Conservation (phyloP, 2,329 filamentous ascomycete species). For the Microcyclospora tardicrescens region DNA sequence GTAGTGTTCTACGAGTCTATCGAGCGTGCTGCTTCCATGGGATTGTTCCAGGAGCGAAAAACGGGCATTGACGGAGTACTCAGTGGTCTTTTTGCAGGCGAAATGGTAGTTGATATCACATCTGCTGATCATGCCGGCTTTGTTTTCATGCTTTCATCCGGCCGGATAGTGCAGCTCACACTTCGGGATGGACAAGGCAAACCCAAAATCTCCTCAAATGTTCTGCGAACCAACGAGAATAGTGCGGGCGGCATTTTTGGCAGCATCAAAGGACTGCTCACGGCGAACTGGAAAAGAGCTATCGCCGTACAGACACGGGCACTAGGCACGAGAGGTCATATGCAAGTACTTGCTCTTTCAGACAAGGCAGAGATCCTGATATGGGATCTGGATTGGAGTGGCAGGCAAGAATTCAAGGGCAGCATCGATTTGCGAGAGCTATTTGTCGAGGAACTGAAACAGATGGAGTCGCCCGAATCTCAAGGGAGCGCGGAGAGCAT, state of each 20-base stretch:
- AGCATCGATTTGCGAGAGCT: constrained; percentile 58
- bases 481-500: constrained; percentile 20
- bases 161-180: constrained; percentile 73
- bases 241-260: constrained; percentile 59
- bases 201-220: constrained; percentile 64
- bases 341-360: constrained; percentile 70
- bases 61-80: constrained; percentile 66
- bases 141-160: constrained; percentile 70
- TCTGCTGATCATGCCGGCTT: constrained; percentile 82
- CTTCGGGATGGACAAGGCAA: constrained; percentile 79
- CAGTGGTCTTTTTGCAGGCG: constrained; percentile 60
- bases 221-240: constrained; percentile 52
- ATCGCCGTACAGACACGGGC: constrained; percentile 65
- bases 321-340: constrained; percentile 62
- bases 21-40: constrained; percentile 72
- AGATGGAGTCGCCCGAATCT: constrained; percentile 36
- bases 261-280: constrained; percentile 65
- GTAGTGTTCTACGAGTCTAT: constrained; percentile 94
- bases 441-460: constrained; percentile 49
- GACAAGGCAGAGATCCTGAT: constrained; percentile 64
- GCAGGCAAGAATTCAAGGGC: constrained; percentile 60
- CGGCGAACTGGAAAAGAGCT: constrained; percentile 58
- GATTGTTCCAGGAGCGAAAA: constrained; percentile 69
- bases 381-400: constrained; percentile 83
- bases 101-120: constrained; percentile 63